Evolutionary conservation across 2,329 filamentous ascomycete species (phyloP).

Genomic region (Fusarium sp.): DNA sequence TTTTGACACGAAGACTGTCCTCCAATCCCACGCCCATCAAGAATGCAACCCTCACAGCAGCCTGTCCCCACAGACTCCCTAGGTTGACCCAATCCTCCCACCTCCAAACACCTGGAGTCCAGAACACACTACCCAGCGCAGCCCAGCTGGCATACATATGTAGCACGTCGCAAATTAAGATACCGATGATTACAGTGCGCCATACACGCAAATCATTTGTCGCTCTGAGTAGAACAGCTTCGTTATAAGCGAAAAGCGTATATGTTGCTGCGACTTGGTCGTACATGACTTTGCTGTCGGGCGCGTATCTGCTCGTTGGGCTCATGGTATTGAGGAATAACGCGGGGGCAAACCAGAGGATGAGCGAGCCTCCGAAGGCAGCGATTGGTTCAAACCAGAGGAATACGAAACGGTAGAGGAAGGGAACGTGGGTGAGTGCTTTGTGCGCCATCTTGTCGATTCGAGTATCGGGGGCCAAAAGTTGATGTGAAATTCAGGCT

Average conservation of each 20-base stretch:
- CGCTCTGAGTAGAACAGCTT: slow-evolving; percentile 20
- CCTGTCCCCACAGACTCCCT: slow-evolving; percentile 33
- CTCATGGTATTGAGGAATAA: slow-evolving; percentile 29
- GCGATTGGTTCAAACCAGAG: slow-evolving; percentile 32
- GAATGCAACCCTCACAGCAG: slow-evolving; percentile 27
- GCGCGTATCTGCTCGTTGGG: slow-evolving; percentile 12
- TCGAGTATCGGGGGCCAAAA: background rate
- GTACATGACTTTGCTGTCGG: slow-evolving; percentile 35
- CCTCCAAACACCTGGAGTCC: slow-evolving; percentile 21
- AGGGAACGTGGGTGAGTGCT: slow-evolving; percentile 7
- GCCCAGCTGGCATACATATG: slow-evolving; percentile 31
- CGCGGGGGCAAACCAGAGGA: slow-evolving; percentile 17
- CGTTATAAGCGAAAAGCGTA: slow-evolving; percentile 34
- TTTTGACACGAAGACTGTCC: background rate
- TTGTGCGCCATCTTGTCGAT: background rate
- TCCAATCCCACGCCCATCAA: slow-evolving; percentile 22
- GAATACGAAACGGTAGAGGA: slow-evolving; percentile 26
- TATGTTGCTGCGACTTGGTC: slow-evolving; percentile 34
- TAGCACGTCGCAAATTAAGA: slow-evolving; percentile 28
- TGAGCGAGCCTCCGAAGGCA: background rate
- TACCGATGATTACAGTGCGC: slow-evolving; percentile 14
- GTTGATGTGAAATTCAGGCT: too few relatives aligned
- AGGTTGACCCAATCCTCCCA: slow-evolving; percentile 37
- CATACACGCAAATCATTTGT: slow-evolving; percentile 28
- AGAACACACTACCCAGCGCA: slow-evolving; percentile 24